phyloP scores from a whole-genome alignment of 352 stramenopile genomes.

The Globisporangium emineosum region DNA sequence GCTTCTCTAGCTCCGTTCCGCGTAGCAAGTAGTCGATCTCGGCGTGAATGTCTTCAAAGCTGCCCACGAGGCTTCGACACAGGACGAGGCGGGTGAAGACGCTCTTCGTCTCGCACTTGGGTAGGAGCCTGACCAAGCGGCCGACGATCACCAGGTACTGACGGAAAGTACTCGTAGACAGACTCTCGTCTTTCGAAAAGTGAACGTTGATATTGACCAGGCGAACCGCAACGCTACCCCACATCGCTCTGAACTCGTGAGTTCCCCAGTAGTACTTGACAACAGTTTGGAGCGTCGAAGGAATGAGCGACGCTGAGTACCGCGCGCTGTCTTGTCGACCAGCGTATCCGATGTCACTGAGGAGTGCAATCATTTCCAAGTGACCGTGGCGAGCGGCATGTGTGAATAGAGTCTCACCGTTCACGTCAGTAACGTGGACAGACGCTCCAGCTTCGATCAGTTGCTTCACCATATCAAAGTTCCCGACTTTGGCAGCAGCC shows the following conservation, averaged over 20 bases:
- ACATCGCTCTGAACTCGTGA: constrained; percentile 6
- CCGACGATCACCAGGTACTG: not conserved
- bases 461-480: not conserved
- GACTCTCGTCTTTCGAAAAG: not conserved
- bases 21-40: not conserved
- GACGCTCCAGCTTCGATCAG: not conserved
- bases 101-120: not conserved
- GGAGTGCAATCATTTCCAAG: not conserved
- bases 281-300: constrained; percentile 4
- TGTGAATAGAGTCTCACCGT: not conserved
- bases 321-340: not conserved
- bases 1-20: not conserved
- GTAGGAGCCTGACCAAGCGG: not conserved
- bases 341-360: not conserved
- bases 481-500: not conserved
- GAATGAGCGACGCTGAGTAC: not conserved
- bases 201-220: not conserved
- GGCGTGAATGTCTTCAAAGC: not conserved
- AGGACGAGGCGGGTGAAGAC: not conserved
- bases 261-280: not conserved
- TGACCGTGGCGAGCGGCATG: not conserved
- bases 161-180: not conserved
- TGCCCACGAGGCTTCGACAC: too few species aligned
- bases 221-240: not conserved
- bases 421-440: not conserved